Conservation (phyloP, 2,329 filamentous ascomycete genomes). For the Cercospora zeae-maydis region DNA sequence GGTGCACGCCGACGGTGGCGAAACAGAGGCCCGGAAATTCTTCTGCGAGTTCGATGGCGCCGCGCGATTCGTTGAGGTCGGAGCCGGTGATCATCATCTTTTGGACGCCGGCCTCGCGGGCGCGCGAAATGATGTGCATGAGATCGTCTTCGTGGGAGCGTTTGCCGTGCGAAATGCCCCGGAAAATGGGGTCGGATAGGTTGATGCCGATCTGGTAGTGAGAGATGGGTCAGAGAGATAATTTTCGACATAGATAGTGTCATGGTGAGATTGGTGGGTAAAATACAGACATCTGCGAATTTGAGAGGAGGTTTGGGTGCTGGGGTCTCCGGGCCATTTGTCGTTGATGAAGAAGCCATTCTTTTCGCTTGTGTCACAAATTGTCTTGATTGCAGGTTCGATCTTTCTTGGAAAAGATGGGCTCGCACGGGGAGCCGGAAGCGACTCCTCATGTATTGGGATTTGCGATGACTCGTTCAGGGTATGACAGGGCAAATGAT, state of each 20-base stretch:
- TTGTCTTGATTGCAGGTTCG: not conserved
- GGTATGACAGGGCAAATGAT: not conserved
- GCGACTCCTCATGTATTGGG: not conserved
- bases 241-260: no score
- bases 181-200: constrained; percentile 86
- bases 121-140: constrained; percentile 71
- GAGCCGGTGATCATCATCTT: constrained; percentile 95
- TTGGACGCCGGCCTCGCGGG: constrained; percentile 70
- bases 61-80: constrained; percentile 71
- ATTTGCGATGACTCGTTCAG: not conserved
- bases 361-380: not conserved
- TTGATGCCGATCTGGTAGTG: constrained; percentile 77
- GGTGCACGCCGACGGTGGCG: constrained; percentile 89
- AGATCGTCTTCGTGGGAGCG: constrained; percentile 72
- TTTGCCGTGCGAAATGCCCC: constrained; percentile 77
- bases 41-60: constrained; percentile 69
- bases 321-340: not conserved
- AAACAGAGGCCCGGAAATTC: constrained; percentile 77
- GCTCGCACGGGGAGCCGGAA: not conserved
- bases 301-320: constrained; percentile 5
- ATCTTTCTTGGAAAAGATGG: not conserved
- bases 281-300: constrained; percentile 27
- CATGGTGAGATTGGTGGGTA: not conserved
- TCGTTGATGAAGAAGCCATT: constrained; percentile 6
- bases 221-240: constrained; percentile 5